Base-by-base conservation (phyloP, 306 rosid species). In the Cicer bijugum region DNA sequence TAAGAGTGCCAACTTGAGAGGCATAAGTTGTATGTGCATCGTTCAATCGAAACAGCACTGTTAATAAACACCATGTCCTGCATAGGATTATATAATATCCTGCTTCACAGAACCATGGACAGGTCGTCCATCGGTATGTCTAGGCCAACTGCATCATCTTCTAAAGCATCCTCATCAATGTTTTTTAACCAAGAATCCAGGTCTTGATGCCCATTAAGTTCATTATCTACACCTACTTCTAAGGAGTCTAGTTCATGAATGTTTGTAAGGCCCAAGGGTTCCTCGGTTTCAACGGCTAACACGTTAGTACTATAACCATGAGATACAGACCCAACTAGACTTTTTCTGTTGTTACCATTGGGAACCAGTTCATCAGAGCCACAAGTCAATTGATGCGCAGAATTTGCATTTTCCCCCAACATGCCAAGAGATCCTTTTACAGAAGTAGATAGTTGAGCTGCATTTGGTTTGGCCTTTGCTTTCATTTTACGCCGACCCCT, bases 51-150 rank as follows among this genome's bases (percentile, higher is more conserved):
- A 57, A 52, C 50, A 67, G 87, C 88, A 51, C 74, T 2, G 76
- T 76, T 74, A 71, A 66, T 72, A 75, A 75, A 38, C 48, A 68
- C 77, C 83, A 84, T 72, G 80, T 40, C 69, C 71, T 79, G 80
- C 79, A 78, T 67, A 77, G 57, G 74, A 79, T 81, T 89, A 45
- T 80, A 73, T 84, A 58, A 79, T 78, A 37, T 78, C 69, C 75
- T 19, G 85, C 82, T 79, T 86, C 94, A 93, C 37, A 78, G 57
- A 76, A 82, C 12, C 88, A 89, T 81, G 74, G 91, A 85, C 71
- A 93, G 88, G 77, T 93, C 98, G 69, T 91, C 98, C 98, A 91
- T 88, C 51, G 97, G 98, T 82, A 91, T 89, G 62, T 84, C 93
- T 15, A 88, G 86, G 83, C 96, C 97, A 50, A 75, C 70, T 0